These are phyloP conservation scores for Silene uniflora DNA, from an alignment of 148 eudicot genomes.

Conservation along the genomic window DNA sequence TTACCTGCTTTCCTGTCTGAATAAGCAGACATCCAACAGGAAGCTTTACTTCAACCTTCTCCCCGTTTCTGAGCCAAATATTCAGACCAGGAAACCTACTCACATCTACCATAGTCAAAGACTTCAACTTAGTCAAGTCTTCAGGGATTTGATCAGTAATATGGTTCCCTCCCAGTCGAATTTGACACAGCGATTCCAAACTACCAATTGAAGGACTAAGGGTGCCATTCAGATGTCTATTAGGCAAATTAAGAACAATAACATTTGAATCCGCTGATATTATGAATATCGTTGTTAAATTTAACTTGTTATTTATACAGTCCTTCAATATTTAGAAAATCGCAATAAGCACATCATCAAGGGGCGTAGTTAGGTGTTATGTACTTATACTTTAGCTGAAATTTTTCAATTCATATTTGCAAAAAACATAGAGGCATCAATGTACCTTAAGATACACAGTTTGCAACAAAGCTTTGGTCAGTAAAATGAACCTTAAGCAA, in stretches of 20 bases:
- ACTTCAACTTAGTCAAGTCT: slow-evolving; percentile 41
- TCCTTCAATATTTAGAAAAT: too few relatives aligned
- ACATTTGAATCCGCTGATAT: slow-evolving; percentile 38
- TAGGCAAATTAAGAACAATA: slow-evolving; percentile 47
- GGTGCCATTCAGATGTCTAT: slow-evolving; percentile 54
- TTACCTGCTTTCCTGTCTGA: slow-evolving; percentile 96
- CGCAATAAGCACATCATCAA: too few relatives aligned
- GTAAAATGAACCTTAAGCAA: too few relatives aligned
- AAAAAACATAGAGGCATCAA: too few relatives aligned
- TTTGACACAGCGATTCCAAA: slow-evolving; percentile 39
- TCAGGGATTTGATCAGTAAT: slow-evolving; percentile 43
- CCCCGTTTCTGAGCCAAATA: slow-evolving; percentile 94
- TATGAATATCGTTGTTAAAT: too few relatives aligned
- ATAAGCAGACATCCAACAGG: slow-evolving; percentile 97
- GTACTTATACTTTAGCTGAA: too few relatives aligned
- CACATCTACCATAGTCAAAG: slow-evolving; percentile 53
- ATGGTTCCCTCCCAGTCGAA: slow-evolving; percentile 49
- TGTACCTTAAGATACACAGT: too few relatives aligned
- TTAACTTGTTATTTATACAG: too few relatives aligned
- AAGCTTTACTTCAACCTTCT: slow-evolving; percentile 88
- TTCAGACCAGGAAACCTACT: slow-evolving; percentile 78
- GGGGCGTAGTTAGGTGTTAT: too few relatives aligned
- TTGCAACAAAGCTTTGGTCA: too few relatives aligned
- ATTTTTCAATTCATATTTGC: too few relatives aligned
- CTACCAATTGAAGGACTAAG: slow-evolving; percentile 55